These are phyloP conservation scores for Trichoderma orchidacearum DNA, from an alignment of 495 filamentous ascomycete species.

Conservation along the genomic window DNA sequence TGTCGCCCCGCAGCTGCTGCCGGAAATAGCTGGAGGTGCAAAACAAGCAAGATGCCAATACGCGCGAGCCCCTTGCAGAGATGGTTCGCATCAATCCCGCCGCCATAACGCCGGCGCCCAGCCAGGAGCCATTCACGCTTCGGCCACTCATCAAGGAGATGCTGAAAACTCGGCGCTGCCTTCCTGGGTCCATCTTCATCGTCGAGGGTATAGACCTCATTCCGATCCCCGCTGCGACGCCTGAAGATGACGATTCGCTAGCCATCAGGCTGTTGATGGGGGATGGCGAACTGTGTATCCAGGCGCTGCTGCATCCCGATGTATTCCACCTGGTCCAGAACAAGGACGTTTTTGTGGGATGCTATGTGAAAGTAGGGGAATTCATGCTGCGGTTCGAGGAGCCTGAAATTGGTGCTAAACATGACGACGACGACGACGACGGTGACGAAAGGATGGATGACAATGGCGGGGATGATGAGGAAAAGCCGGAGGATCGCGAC, in stretches of 20 bases:
- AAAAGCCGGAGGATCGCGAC: neutral
- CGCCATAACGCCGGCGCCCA: neutral
- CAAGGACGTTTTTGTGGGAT: constrained; percentile 22
- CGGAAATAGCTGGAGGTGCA: neutral
- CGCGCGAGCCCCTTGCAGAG: neutral
- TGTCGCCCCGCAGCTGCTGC: neutral
- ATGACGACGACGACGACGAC: neutral
- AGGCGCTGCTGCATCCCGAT: constrained; percentile 23
- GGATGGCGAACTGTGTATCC: constrained; percentile 30
- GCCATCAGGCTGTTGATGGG: constrained; percentile 22
- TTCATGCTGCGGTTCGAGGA: constrained; percentile 10
- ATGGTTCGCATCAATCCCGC: neutral
- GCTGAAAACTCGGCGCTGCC: constrained; percentile 20
- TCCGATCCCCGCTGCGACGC: constrained; percentile 6
- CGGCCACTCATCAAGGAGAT: constrained; percentile 19
- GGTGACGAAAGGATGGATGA: neutral
- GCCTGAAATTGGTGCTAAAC: too few species aligned
- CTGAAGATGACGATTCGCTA: constrained; percentile 8
- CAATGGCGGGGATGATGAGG: neutral
- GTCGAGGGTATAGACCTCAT: constrained; percentile 24
- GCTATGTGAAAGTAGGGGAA: constrained; percentile 22
- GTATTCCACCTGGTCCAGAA: constrained; percentile 22
- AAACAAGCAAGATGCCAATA: neutral
- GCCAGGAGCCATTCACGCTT: neutral
- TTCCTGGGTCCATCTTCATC: constrained; percentile 26